Conservation (phyloP, 345 rosid species). For the Tarenaya hassleriana region DNA sequence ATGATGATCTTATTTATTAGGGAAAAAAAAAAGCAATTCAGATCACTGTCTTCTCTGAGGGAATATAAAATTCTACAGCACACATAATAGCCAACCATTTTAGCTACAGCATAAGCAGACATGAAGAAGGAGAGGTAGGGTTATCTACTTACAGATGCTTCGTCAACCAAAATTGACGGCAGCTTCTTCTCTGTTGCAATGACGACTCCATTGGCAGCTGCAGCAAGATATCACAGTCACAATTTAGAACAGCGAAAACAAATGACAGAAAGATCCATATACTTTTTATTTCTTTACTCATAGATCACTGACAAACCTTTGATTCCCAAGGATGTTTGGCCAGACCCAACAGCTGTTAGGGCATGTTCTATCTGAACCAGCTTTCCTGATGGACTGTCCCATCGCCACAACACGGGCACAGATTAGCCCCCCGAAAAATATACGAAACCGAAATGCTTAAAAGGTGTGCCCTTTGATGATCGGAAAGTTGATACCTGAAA, state of each 20-base stretch:
- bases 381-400: slow-evolving; percentile 85
- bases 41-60: too few species aligned
- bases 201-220: slow-evolving; percentile 94
- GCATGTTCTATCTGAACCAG: slow-evolving; percentile 98
- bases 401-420: slow-evolving; percentile 4
- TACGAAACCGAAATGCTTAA: neutral
- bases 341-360: slow-evolving; percentile 85
- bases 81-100: neutral
- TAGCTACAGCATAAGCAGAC: too few species aligned
- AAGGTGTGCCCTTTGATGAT: neutral
- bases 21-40: neutral
- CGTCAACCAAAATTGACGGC: slow-evolving; percentile 91
- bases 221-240: slow-evolving; percentile 13
- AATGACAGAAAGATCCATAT: neutral
- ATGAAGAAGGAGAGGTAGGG: neutral
- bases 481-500: slow-evolving; percentile 49
- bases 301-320: slow-evolving; percentile 46
- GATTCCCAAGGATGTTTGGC: slow-evolving; percentile 91
- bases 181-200: slow-evolving; percentile 89
- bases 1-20: neutral
- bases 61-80: neutral
- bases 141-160: slow-evolving; percentile 59
- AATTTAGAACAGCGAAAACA: neutral
- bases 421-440: neutral
- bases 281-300: neutral